Conservation (phyloP, 1,284 basidiomycete genomes). For the Exobasidium rhododendri region DNA sequence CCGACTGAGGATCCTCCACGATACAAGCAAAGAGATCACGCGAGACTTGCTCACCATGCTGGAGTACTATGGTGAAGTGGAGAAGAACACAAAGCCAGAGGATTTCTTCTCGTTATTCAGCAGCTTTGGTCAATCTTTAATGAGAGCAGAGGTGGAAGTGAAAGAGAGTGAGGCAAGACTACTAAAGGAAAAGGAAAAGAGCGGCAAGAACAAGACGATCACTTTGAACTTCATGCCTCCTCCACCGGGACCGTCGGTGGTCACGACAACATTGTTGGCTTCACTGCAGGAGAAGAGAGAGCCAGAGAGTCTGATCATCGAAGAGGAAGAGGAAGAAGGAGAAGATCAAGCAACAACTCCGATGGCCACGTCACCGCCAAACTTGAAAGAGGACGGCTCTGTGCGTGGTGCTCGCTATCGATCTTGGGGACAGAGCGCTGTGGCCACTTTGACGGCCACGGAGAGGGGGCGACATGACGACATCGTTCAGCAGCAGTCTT, state of each 20-base stretch:
- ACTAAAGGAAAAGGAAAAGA: slow-evolving; percentile 15
- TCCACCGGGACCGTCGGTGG: not conserved
- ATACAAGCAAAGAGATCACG: not conserved
- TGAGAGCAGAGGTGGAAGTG: slow-evolving; percentile 48
- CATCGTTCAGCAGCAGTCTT: not conserved
- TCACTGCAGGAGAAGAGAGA: not conserved
- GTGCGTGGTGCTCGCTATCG: not conserved
- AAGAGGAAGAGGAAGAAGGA: not conserved
- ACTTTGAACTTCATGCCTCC: not conserved
- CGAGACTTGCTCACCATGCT: slow-evolving; percentile 12
- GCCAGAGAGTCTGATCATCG: not conserved
- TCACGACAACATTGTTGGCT: not conserved
- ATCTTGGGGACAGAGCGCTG: not conserved
- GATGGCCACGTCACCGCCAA: not conserved
- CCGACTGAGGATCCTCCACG: slow-evolving; percentile 17
- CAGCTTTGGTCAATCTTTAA: slow-evolving; percentile 43
- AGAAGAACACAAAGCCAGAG: slow-evolving; percentile 34
- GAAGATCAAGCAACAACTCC: not conserved
- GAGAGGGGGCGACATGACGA: not conserved
- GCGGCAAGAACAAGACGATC: slow-evolving; percentile 24
- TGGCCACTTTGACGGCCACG: not conserved
- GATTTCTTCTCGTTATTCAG: slow-evolving; percentile 41
- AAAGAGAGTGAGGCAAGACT: slow-evolving; percentile 30
- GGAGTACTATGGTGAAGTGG: slow-evolving; percentile 11
- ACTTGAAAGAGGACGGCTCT: not conserved